Percentiles rank a stretch among this genome's conserved stretches.
phyloP scores from a whole-genome alignment of 1,139 yeast species.

The Lodderomyces jiufengensis region DNA sequence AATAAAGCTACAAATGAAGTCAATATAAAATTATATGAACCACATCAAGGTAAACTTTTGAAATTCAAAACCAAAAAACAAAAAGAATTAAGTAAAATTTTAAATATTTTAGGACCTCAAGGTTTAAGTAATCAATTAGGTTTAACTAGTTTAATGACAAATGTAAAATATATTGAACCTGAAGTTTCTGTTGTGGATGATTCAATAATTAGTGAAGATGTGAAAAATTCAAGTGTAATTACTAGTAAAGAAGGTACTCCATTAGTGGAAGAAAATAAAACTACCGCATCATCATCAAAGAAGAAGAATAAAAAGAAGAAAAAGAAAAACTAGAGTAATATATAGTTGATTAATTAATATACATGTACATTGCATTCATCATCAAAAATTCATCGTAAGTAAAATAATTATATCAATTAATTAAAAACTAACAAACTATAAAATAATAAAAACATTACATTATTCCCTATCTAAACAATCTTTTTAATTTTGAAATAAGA shows the following conservation, averaged over 20 bases:
- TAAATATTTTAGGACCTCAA: constrained; percentile 83
- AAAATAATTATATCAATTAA: too few species aligned
- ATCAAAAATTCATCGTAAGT: too few species aligned
- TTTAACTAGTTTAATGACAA: constrained; percentile 41
- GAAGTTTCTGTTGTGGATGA: constrained; percentile 13
- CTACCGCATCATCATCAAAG: constrained; percentile 11
- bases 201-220: constrained; percentile 7
- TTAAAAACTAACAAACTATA: too few species aligned
- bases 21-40: constrained; percentile 68
- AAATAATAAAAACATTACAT: too few species aligned
- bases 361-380: too few species aligned
- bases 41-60: constrained; percentile 65
- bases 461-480: constrained; percentile 33
- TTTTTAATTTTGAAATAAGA: constrained; percentile 31
- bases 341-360: neutral
- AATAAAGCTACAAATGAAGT: constrained; percentile 30
- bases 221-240: neutral
- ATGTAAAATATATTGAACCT: constrained; percentile 30
- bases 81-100: constrained; percentile 75
- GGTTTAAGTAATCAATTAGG: constrained; percentile 52
- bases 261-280: constrained; percentile 1
- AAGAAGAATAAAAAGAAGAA: constrained; percentile 25
- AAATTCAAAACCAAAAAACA: constrained; percentile 58
- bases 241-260: constrained; percentile 8
- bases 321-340: constrained; percentile 19